A percentile compares a stretch with the other conserved stretches of the same genome.
These are phyloP conservation scores for Cylindrotheca closterium DNA, from an alignment of 108 stramenopile species.

Conservation along the genomic window DNA sequence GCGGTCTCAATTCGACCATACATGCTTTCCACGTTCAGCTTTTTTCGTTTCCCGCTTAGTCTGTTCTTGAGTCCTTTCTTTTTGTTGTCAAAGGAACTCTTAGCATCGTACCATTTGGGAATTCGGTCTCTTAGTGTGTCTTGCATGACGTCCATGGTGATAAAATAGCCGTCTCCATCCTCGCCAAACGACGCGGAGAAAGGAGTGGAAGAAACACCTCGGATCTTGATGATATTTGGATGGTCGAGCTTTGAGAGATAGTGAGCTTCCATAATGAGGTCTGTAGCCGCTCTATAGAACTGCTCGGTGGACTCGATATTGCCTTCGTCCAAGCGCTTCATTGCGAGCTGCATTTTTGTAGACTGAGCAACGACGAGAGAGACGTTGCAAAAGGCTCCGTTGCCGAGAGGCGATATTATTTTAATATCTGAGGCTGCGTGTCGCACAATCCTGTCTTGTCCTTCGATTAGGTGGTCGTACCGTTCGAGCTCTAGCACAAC, in stretches of 20 bases:
- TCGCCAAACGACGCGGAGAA: slow-evolving; percentile 20
- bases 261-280: slow-evolving; percentile 32
- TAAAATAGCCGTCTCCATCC: slow-evolving; percentile 41
- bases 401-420: slow-evolving; percentile 2
- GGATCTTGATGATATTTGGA: slow-evolving; percentile 33
- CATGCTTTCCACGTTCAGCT: background rate
- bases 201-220: slow-evolving; percentile 8
- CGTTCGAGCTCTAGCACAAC: slow-evolving; percentile 1
- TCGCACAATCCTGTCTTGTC: background rate
- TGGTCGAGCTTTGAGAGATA: slow-evolving; percentile 29
- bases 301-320: background rate
- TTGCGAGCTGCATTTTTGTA: background rate
- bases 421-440: background rate
- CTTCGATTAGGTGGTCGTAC: background rate
- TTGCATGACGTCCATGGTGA: slow-evolving; percentile 51
- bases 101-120: slow-evolving; percentile 13
- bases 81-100: background rate
- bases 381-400: slow-evolving; percentile 18
- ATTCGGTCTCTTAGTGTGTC: slow-evolving; percentile 44
- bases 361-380: slow-evolving; percentile 1
- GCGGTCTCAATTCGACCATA: slow-evolving; percentile 19
- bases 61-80: background rate
- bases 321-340: slow-evolving; percentile 15
- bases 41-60: background rate
- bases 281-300: slow-evolving; percentile 24